Percentiles rank a stretch among this genome's conserved stretches.
Evolutionary conservation across 2,329 filamentous ascomycete genomes (phyloP).

Genomic region (Pseudogymnoascus sp.): DNA sequence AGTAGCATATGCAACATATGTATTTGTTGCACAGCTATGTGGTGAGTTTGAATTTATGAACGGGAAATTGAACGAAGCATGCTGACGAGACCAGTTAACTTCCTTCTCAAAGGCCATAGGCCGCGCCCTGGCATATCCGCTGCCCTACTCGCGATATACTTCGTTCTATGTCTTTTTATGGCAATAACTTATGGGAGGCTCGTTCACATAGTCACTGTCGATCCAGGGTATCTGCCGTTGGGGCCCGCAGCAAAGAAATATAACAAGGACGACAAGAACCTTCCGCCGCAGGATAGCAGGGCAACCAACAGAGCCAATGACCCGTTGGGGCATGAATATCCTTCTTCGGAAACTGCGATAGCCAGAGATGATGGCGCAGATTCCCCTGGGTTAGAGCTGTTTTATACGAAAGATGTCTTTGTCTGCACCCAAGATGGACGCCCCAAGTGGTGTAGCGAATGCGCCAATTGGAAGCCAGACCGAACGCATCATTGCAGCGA

Average conservation of each 20-base stretch:
- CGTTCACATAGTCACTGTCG: conserved; percentile 55
- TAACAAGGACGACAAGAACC: conserved; percentile 23
- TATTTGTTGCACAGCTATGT: conserved; percentile 58
- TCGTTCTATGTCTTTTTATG: conserved; percentile 61
- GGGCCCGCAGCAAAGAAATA: conserved; percentile 33
- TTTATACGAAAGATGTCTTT: conserved; percentile 78
- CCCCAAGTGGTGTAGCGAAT: conserved; percentile 81
- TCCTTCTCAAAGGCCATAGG: conserved; percentile 50
- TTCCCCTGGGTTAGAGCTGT: conserved; percentile 61
- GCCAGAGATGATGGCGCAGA: conserved; percentile 39
- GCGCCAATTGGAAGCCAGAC: conserved; percentile 81
- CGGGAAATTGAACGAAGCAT: neutral
- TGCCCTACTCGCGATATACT: conserved; percentile 65
- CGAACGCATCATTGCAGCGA: conserved; percentile 81
- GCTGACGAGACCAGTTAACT: conserved; percentile 50
- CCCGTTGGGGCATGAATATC: neutral
- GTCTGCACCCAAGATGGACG: conserved; percentile 74
- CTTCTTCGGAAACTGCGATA: conserved; percentile 20
- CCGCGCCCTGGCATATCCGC: conserved; percentile 48
- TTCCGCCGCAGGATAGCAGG: conserved; percentile 21
- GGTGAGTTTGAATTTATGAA: conserved; percentile 41
- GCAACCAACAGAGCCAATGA: conserved; percentile 13
- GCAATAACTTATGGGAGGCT: conserved; percentile 63
- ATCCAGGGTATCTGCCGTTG: conserved; percentile 68
- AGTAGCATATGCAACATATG: conserved; percentile 64